phyloP scores from a whole-genome alignment of 805 yeast species.

The Kluyveromyces wickerhamii region DNA sequence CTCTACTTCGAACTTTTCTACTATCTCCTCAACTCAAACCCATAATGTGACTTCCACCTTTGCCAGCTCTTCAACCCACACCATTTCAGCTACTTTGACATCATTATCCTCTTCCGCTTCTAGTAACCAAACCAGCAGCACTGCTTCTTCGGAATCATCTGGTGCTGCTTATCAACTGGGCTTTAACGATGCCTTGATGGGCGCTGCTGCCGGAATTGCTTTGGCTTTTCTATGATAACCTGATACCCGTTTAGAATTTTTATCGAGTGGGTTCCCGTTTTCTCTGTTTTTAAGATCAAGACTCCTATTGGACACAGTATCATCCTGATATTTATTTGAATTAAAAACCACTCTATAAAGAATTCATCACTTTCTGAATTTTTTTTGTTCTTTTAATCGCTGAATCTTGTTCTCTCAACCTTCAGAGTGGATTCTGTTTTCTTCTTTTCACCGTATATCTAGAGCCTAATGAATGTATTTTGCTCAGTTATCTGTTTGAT shows the following conservation, averaged over 20 bases:
- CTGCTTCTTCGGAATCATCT: conserved; percentile 27
- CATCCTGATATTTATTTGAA: no score
- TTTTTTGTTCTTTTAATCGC: no score
- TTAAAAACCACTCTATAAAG: no score
- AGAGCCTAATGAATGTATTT: no score
- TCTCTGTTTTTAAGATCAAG: no score
- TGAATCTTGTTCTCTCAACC: no score
- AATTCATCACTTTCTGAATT: no score
- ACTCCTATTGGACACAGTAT: no score
- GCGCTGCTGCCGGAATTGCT: conserved; percentile 16
- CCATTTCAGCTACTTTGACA: conserved; percentile 17
- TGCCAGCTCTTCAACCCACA: conserved; percentile 1
- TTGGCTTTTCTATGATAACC: conserved; percentile 7
- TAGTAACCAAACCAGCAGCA: conserved; percentile 5
- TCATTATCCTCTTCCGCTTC: conserved; percentile 6
- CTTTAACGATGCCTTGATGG: conserved; percentile 21
- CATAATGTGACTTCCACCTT: conserved; percentile 12
- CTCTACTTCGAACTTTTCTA: conserved; percentile 20
- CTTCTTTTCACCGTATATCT: no score
- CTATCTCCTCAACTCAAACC: conserved; percentile 14
- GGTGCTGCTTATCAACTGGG: conserved; percentile 25
- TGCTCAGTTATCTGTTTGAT: no score
- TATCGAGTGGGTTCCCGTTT: background rate
- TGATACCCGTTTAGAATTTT: conserved; percentile 7
- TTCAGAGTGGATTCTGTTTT: no score